Evolutionary conservation across 495 filamentous ascomycete species (phyloP), one percentile per base, ranked within the genome.

Genomic region (Trichoderma asperelloides): DNA sequence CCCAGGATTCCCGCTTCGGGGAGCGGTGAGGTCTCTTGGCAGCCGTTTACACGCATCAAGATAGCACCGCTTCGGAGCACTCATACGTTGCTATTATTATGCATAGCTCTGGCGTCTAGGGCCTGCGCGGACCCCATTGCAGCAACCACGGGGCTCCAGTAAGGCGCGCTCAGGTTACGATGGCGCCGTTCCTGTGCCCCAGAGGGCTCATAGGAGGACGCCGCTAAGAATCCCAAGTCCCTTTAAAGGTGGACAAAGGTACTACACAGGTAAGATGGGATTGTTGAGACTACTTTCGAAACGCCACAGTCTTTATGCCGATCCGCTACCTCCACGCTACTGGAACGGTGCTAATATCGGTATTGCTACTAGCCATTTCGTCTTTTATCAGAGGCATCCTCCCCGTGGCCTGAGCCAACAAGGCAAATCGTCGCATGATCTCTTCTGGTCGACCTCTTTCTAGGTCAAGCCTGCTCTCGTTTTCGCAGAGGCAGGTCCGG

Each of bases 401-500:
- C 23, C 55, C 55, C 55, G 55, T 60, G 23, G 15, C 9, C 55
- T 60, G 55, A 60, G 8, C 55, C 23, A 60, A 30, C 9, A 1
- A 25, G 55, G 55, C 30, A 60, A 60, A 60, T 60, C 55, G n/a
- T 60, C 55, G 55, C 55, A 60, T 60, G 55, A 60, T 60, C 55
- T 18, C 25, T 12, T 60, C 55, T 13, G 55, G 9, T 60, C 25
- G 9, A 60, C 55, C 7, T 60, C 9, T 28, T 30, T 11, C 27
- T 11, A 11, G 15, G 13, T 47, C 43, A 47, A 15, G 23, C 55
- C 23, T 16, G 8, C 30, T 60, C 55, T 60, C 55, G 55, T 25
- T 60, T 30, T 30, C 55, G 23, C 55, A 60, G 23, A 30, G 55
- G 8, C 23, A 5, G 25, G 55, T 25, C 55, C 25, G 27, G 55